Evolutionary conservation across 495 filamentous ascomycete species (phyloP).

Genomic region (Chaetomium tenue): DNA sequence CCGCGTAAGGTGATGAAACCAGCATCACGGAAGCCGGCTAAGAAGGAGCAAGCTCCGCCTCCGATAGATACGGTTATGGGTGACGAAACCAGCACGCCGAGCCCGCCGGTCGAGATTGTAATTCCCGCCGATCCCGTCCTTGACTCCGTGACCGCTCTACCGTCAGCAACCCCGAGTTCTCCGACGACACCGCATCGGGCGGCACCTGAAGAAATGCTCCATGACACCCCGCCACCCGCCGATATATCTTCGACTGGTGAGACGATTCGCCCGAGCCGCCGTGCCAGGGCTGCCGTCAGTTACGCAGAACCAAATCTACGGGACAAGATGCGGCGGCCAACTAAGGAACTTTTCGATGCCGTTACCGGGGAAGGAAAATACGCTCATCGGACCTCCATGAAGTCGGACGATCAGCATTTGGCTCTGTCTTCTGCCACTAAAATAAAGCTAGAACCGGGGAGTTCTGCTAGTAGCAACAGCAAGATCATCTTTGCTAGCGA

Average conservation of each 20-base stretch:
- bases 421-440: slow-evolving; percentile 26
- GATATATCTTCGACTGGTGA: slow-evolving; percentile 53
- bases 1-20: slow-evolving; percentile 40
- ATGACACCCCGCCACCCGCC: slow-evolving; percentile 56
- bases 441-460: neutral
- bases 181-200: slow-evolving; percentile 39
- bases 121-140: slow-evolving; percentile 30
- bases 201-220: slow-evolving; percentile 32
- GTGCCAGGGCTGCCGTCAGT: slow-evolving; percentile 66
- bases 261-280: slow-evolving; percentile 59
- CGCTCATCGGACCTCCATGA: slow-evolving; percentile 29
- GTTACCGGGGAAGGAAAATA: slow-evolving; percentile 57
- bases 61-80: slow-evolving; percentile 16
- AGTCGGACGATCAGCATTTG: slow-evolving; percentile 30
- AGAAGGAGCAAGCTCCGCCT: slow-evolving; percentile 26
- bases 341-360: slow-evolving; percentile 70
- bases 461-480: slow-evolving; percentile 6
- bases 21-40: slow-evolving; percentile 25
- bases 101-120: slow-evolving; percentile 25
- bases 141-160: slow-evolving; percentile 36
- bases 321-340: slow-evolving; percentile 83
- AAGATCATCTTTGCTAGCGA: neutral
- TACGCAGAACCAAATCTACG: slow-evolving; percentile 84
- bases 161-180: slow-evolving; percentile 30
- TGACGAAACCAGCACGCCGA: slow-evolving; percentile 19